These are phyloP conservation scores for Misopates orontium DNA, from an alignment of 257 asterid genomes.

Conservation along the genomic window DNA sequence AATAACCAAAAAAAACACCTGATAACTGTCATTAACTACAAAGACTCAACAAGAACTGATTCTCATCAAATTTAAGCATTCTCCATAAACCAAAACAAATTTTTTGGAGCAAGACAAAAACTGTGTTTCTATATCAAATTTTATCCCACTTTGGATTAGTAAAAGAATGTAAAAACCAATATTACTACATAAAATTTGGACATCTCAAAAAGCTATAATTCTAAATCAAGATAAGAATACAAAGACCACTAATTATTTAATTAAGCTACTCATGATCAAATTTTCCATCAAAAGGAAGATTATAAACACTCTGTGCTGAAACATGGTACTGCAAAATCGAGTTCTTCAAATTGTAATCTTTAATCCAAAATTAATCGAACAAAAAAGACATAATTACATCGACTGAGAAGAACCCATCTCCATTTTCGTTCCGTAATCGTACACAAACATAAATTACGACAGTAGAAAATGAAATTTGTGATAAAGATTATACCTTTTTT, in stretches of 20 bases:
- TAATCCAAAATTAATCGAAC: too few relatives aligned
- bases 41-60: background rate
- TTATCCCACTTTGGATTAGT: slow-evolving; percentile 5
- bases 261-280: slow-evolving; percentile 16
- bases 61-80: background rate
- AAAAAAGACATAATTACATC: slow-evolving; percentile 8
- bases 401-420: slow-evolving; percentile 19
- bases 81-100: background rate
- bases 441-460: slow-evolving; percentile 6
- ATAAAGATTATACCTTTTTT: slow-evolving; percentile 26
- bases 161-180: background rate
- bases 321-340: slow-evolving; percentile 12
- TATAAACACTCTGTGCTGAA: slow-evolving; percentile 3
- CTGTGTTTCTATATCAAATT: background rate
- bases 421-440: background rate
- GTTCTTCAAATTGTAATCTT: background rate
- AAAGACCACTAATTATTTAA: slow-evolving; percentile 4
- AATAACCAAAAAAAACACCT: slow-evolving; percentile 6
- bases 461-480: background rate
- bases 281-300: slow-evolving; percentile 8
- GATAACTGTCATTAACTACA: too few relatives aligned
- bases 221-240: background rate
- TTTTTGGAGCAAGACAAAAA: background rate
- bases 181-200: background rate
- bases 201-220: background rate